Evolutionary conservation across 306 rosid species (phyloP), one percentile per base, ranked within the genome.

Genomic region (Castanea crenata): DNA sequence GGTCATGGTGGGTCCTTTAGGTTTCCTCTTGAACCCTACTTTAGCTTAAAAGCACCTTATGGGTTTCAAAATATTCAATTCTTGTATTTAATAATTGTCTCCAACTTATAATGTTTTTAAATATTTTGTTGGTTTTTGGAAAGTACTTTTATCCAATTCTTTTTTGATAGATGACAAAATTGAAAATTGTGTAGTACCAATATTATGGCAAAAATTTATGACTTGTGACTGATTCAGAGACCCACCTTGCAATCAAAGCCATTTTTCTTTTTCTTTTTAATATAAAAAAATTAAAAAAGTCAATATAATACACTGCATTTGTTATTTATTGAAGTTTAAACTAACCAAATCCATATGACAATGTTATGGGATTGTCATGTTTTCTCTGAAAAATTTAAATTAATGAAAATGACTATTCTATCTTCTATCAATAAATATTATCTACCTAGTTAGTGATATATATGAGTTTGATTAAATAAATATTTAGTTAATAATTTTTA

Each of bases 151-250:
- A 51, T 62, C 82, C 69, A 57, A 58, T 73, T 41, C 46, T 41
- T 56, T 49, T 38, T n/a, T 72, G 35, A 59, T 80, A 57, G 15
- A 76, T 84, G 79, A 84, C 82, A 80, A 77, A 84, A 59, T 77
- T 77, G 77, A 80, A 77, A 84, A 59, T 77, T 77, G 77, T 81
- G 74, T 27, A 55, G 64, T 14, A 54, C 74, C 75, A 38, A 65
- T 65, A 79, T 31, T 73, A 63, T 52, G 54, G 54, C 54, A 49
- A 23, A 8, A 57, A 20, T 1, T 23, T 3, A 4, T 21, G 29
- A 10, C 32, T 23, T 59, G 5, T 59, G 65, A 15, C 35, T 15
- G 20, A 63, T 29, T 5, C 41, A 62, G 16, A 10, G 34, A 59
- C 10, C 65, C 31, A 0, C 32, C 32, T 3, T 23, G 34, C 65